Conservation (phyloP, 257 asterid species). For the Rhazya stricta region DNA sequence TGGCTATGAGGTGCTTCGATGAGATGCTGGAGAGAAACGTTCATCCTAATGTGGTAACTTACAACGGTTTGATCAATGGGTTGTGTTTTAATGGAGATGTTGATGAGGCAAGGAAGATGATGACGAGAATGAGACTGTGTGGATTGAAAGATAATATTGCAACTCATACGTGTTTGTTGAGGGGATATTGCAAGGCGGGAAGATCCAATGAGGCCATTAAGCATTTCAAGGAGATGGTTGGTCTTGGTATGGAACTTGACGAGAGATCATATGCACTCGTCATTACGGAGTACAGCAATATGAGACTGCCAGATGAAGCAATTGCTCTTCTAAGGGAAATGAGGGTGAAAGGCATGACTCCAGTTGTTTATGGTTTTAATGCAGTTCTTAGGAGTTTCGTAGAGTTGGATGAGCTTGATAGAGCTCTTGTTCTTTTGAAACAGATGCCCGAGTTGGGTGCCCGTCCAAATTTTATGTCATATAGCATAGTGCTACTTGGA, state of each 20-base stretch:
- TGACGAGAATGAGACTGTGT: conserved; percentile 38
- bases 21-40: conserved; percentile 32
- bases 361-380: conserved; percentile 31
- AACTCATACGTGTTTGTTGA: conserved; percentile 42
- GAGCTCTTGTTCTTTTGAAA: conserved; percentile 31
- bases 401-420: conserved; percentile 25
- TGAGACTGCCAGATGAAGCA: conserved; percentile 41
- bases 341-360: conserved; percentile 28
- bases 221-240: conserved; percentile 40
- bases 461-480: conserved; percentile 39
- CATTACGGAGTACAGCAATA: conserved; percentile 36
- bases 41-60: conserved; percentile 37
- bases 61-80: conserved; percentile 48
- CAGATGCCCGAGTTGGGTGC: conserved; percentile 37
- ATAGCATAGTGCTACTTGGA: conserved; percentile 30
- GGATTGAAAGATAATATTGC: conserved; percentile 39
- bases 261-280: conserved; percentile 32
- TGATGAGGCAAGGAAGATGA: conserved; percentile 42
- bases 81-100: conserved; percentile 40
- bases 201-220: conserved; percentile 41
- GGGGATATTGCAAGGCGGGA: conserved; percentile 41
- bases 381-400: conserved; percentile 31
- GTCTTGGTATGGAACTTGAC: conserved; percentile 36
- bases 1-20: conserved; percentile 38
- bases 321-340: conserved; percentile 33